Base-by-base conservation (phyloP, 1,284 basidiomycete genomes). In the Phlebopus sp. region DNA sequence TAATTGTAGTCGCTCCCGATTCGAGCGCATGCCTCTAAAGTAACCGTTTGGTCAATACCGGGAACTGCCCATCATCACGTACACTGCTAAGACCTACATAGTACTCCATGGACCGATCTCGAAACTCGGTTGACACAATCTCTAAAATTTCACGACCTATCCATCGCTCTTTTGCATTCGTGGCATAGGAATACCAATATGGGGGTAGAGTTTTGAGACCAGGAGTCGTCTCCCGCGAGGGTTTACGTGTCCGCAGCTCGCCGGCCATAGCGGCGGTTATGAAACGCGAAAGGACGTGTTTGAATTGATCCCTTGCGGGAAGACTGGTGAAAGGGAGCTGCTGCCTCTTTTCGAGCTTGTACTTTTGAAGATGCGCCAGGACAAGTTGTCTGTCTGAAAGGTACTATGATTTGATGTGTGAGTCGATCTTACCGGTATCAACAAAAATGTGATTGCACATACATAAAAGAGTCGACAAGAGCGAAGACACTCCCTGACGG, bases 1-100 rank as follows among this genome's bases (percentile, higher is more conserved):
- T 98, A 50, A 99, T 82, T 5, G 90, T 92, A 10, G 93, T 97
- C 17, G 97, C 90, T 2, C 96, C 96, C n/a, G 90, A 90, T 62
- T 94, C 86, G 23, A 97, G 74, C 7, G 95, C 92, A 65, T 92
- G 93, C 70, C 86, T 79, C 92, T 94, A 50, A 7, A 36, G 4
- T 47, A 32, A 37, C 44, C 15, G 37, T 44, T 53, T 37, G 58
- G 52, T 17, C 27, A 42, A 37, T 21, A 13, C 37, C 15, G 21
- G 21, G 21, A 23, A 4, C 21, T 23, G 31, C 14, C 52, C 9
- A 45, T 35, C 21, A 39, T 35, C 21, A 39, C n/a, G 36, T 29
- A 48, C 42, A 51, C 18, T 32, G 39, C 38, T 7, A 15, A 42
- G 27, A 19, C 89, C 58, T 67, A 93, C 92, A 75, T 95, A 95